phyloP scores from a whole-genome alignment of 164 flowering plant species.

The Chloranthus sessilifolius region DNA sequence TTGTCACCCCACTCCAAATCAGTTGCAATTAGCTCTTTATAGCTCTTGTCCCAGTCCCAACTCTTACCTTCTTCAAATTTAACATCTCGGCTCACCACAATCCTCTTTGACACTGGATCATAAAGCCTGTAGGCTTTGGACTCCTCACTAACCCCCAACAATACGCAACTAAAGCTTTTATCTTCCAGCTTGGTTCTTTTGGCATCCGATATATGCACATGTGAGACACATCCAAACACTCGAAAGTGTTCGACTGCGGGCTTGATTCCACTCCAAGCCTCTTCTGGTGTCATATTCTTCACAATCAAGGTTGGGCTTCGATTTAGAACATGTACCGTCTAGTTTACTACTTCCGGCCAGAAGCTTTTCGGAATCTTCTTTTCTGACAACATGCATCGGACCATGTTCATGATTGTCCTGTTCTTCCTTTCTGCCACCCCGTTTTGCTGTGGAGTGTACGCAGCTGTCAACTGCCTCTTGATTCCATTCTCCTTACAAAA shows the following conservation, averaged over 20 bases:
- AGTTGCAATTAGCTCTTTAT: too few relatives aligned
- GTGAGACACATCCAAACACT: constrained; percentile 2
- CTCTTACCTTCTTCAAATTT: background rate
- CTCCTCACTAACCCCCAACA: constrained; percentile 3
- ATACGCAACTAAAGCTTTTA: background rate
- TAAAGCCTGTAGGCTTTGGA: constrained; percentile 11
- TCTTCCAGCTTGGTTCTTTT: constrained; percentile 8
- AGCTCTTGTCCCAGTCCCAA: background rate
- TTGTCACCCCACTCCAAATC: too few relatives aligned
- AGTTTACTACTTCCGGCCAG: background rate
- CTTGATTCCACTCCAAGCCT: constrained; percentile 5
- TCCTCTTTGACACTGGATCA: constrained; percentile 1
- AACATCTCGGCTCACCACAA: constrained; percentile 1
- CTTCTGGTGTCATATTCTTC: constrained; percentile 7
- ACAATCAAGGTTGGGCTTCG: background rate
- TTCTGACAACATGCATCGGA: background rate
- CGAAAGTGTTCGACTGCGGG: constrained; percentile 2
- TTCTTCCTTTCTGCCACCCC: background rate
- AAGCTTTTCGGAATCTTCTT: background rate
- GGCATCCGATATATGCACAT: background rate
- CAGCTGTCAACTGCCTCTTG: background rate
- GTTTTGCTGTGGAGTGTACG: background rate
- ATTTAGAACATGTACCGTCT: background rate
- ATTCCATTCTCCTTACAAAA: constrained; percentile 3
- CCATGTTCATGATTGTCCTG: background rate